Evolutionary conservation across 768 basidiomycete species (phyloP).

Genomic region (Lactarius quietus): DNA sequence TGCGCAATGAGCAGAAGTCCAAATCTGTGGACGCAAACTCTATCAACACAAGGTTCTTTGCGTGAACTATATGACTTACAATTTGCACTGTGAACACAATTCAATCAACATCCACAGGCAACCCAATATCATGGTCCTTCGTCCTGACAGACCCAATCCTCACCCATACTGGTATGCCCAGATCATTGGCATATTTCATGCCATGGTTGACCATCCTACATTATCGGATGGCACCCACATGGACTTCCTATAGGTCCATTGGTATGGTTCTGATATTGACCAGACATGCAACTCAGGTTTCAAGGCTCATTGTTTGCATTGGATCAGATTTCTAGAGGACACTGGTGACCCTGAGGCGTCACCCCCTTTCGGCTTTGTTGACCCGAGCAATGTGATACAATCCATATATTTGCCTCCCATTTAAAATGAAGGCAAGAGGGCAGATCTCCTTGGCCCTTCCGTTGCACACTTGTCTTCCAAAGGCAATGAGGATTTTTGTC

Average conservation of each 20-base stretch:
- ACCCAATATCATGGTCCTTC: constrained; percentile 28
- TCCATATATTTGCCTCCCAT: constrained; percentile 36
- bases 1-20: too few relatives aligned
- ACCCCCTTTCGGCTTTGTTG: constrained; percentile 37
- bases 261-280: constrained; percentile 27
- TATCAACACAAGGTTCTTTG: background rate
- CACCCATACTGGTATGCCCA: constrained; percentile 34
- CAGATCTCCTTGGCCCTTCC: constrained; percentile 5
- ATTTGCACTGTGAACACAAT: constrained; percentile 21
- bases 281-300: constrained; percentile 10
- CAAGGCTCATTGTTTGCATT: constrained; percentile 20
- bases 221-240: constrained; percentile 22
- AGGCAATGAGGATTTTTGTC: background rate
- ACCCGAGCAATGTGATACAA: constrained; percentile 34
- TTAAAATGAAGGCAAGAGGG: constrained; percentile 27
- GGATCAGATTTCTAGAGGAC: constrained; percentile 30
- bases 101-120: constrained; percentile 25
- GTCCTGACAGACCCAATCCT: background rate
- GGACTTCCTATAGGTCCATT: constrained; percentile 37
- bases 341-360: constrained; percentile 16
- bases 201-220: constrained; percentile 28
- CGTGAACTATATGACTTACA: background rate
- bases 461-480: background rate
- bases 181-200: constrained; percentile 33
- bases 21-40: background rate